A percentile compares a stretch with the other conserved stretches of the same genome.
phyloP scores from a whole-genome alignment of 352 stramenopile species.

The Phytophthora pluvialis region DNA sequence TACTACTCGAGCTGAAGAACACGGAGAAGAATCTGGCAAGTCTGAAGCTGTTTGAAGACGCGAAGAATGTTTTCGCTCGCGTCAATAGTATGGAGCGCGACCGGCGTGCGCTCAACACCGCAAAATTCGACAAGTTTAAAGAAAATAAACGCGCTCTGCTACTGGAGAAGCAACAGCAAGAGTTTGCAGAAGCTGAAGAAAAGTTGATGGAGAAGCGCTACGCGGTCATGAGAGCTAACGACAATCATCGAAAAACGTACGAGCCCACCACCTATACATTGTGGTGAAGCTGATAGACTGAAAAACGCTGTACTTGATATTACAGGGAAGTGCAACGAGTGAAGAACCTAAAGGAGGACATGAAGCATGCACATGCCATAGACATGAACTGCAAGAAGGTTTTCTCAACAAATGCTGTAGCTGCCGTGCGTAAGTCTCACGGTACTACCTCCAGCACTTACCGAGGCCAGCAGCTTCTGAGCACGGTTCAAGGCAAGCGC shows the following conservation, averaged over 20 bases:
- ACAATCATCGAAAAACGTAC: slow-evolving; percentile 64
- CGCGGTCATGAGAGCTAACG: slow-evolving; percentile 61
- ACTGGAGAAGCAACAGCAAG: slow-evolving; percentile 58
- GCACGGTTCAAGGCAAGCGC: slow-evolving; percentile 72
- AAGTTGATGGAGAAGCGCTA: slow-evolving; percentile 81
- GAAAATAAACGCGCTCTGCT: slow-evolving; percentile 59
- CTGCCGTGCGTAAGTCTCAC: slow-evolving; percentile 50
- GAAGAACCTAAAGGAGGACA: slow-evolving; percentile 68
- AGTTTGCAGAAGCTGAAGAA: slow-evolving; percentile 65
- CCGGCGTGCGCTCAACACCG: slow-evolving; percentile 47
- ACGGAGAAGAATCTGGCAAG: slow-evolving; percentile 70
- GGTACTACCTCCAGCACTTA: slow-evolving; percentile 59
- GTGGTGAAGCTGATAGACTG: not conserved
- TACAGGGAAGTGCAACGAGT: slow-evolving; percentile 71
- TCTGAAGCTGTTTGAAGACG: slow-evolving; percentile 75
- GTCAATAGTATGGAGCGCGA: slow-evolving; percentile 69
- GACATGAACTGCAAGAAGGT: slow-evolving; percentile 67
- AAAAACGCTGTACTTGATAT: not conserved
- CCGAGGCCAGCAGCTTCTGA: slow-evolving; percentile 73
- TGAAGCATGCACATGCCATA: slow-evolving; percentile 66
- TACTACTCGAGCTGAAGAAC: slow-evolving; percentile 74
- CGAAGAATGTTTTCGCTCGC: slow-evolving; percentile 69
- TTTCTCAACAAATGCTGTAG: slow-evolving; percentile 60
- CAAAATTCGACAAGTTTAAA: slow-evolving; percentile 68
- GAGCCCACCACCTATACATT: not conserved